phyloP scores from a whole-genome alignment of 306 rosid species.

The Abrus precatorius region DNA sequence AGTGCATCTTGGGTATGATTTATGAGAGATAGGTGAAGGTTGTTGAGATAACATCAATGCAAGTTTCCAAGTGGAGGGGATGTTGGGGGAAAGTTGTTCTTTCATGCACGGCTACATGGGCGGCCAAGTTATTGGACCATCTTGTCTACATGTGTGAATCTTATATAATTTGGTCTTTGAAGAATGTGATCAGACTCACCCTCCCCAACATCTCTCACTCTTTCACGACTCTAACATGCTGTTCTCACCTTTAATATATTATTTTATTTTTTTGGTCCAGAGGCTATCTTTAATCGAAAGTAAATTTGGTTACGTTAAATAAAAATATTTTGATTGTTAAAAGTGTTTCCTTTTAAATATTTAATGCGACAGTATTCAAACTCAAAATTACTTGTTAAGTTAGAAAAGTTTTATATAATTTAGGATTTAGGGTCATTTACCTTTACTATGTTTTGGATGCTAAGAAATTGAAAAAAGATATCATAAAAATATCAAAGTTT shows the following conservation, averaged over 20 bases:
- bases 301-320: too few species aligned
- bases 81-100: background rate
- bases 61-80: background rate
- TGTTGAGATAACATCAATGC: background rate
- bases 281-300: too few species aligned
- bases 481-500: too few species aligned
- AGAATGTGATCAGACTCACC: background rate
- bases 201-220: background rate
- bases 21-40: constrained; percentile 20
- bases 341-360: too few species aligned
- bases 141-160: constrained; percentile 9
- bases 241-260: background rate
- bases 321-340: too few species aligned
- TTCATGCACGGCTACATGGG: background rate
- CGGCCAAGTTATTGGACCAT: background rate
- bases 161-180: background rate
- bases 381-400: too few species aligned
- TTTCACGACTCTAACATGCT: background rate
- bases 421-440: too few species aligned
- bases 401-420: too few species aligned
- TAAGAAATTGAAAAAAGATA: too few species aligned
- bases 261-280: too few species aligned
- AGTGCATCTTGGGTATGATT: background rate
- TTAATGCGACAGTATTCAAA: too few species aligned
- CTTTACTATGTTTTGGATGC: too few species aligned